Evolutionary conservation across 805 yeast genomes (phyloP).

Genomic region (Yarrowia sp.): DNA sequence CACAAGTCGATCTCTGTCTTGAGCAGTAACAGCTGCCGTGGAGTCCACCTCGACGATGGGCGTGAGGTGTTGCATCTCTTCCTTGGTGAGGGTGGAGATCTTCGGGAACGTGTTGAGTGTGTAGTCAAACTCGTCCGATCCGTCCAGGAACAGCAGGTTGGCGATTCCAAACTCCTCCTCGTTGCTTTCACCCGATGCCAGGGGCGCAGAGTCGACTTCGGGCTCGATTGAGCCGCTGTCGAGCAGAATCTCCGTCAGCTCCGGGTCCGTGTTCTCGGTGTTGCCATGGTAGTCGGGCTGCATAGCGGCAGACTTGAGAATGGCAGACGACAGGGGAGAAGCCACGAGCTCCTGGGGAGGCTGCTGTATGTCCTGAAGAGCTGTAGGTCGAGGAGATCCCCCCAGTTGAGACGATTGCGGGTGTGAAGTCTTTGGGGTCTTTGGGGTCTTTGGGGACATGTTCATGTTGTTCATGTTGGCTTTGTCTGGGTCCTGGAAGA

Average conservation of each 20-base stretch:
- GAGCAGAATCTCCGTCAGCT: neutral
- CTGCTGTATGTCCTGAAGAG: constrained; percentile 15
- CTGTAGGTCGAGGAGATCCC: neutral
- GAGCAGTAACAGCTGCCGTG: neutral
- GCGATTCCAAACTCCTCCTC: constrained; percentile 26
- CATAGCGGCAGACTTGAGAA: neutral
- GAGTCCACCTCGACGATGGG: constrained; percentile 26
- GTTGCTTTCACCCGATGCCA: neutral
- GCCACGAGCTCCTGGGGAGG: constrained; percentile 15
- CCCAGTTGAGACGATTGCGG: neutral
- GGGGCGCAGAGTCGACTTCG: neutral
- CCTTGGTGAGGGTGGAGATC: constrained; percentile 6
- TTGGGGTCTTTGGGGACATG: neutral
- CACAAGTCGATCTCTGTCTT: neutral
- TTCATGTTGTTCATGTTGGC: neutral
- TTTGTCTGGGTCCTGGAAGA: constrained; percentile 12
- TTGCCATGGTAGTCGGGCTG: neutral
- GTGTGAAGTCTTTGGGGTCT: neutral
- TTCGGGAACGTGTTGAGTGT: constrained; percentile 28
- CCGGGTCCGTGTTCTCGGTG: constrained; percentile 23
- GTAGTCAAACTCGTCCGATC: constrained; percentile 37
- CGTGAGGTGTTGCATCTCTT: constrained; percentile 4
- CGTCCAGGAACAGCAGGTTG: constrained; percentile 26
- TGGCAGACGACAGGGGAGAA: neutral
- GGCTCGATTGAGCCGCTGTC: neutral